These are phyloP conservation scores for Aristolochia fimbriata DNA, from an alignment of 164 flowering plant genomes.

Conservation along the genomic window DNA sequence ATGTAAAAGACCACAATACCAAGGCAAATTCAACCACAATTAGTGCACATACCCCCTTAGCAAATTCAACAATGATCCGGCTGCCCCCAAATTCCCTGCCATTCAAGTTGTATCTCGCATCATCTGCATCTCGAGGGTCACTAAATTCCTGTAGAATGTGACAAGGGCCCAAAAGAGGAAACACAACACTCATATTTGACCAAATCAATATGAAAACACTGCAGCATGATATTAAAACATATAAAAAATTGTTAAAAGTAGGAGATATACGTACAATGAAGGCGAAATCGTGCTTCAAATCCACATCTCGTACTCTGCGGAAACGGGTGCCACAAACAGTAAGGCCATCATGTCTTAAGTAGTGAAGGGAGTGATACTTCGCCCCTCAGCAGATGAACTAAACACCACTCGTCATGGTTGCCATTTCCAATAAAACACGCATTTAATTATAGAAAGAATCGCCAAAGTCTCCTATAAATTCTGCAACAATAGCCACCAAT, in stretches of 20 bases:
- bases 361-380: constrained; percentile 60
- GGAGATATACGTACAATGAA: constrained; percentile 66
- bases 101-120: constrained; percentile 48
- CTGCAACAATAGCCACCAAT: constrained; percentile 67
- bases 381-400: constrained; percentile 77
- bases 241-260: background rate
- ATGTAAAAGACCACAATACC: no score
- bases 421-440: constrained; percentile 80
- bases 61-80: constrained; percentile 75
- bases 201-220: no score
- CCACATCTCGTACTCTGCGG: constrained; percentile 99
- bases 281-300: constrained; percentile 93
- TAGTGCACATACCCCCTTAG: constrained; percentile 59
- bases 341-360: constrained; percentile 89
- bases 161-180: constrained; percentile 5
- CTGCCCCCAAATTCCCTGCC: constrained; percentile 45
- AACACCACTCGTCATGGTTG: constrained; percentile 83
- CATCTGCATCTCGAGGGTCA: constrained; percentile 96
- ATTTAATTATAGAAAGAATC: constrained; percentile 76
- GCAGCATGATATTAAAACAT: no score
- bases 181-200: constrained; percentile 19
- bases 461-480: constrained; percentile 74
- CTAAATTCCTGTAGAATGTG: constrained; percentile 56
- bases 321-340: constrained; percentile 93
- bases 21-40: background rate